Evolutionary conservation across 2,329 filamentous ascomycete species (phyloP).

Genomic region (Parasarocladium wereldwijsianum): DNA sequence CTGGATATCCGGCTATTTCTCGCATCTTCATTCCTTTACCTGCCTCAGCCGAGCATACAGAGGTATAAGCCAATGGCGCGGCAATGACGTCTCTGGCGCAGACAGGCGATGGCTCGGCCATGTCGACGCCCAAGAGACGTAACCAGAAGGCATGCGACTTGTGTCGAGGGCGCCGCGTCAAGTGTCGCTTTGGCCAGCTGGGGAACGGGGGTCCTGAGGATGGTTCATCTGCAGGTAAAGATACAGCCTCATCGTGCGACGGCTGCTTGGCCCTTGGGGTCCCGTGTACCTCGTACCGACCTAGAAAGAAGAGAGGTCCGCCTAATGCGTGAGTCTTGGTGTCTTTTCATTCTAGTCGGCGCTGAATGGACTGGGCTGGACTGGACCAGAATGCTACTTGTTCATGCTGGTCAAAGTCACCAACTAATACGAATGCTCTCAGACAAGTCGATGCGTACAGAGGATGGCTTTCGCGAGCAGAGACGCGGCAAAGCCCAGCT

Average conservation of each 20-base stretch:
- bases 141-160: slow-evolving; percentile 16
- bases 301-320: slow-evolving; percentile 13
- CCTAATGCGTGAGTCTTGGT: slow-evolving; percentile 9
- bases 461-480: neutral
- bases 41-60: too few species aligned
- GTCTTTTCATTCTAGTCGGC: too few species aligned
- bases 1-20: too few species aligned
- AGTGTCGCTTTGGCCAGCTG: slow-evolving; percentile 6
- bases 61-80: too few species aligned
- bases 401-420: too few species aligned
- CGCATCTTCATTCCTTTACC: too few species aligned
- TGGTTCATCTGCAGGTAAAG: slow-evolving; percentile 9
- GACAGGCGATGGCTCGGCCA: too few species aligned
- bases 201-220: slow-evolving; percentile 1
- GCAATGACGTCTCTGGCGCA: too few species aligned
- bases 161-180: slow-evolving; percentile 15
- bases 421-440: neutral
- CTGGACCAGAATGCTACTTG: too few species aligned
- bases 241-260: slow-evolving; percentile 8
- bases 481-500: neutral
- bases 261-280: slow-evolving; percentile 12
- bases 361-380: too few species aligned
- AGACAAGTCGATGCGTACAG: neutral
- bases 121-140: too few species aligned
- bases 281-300: slow-evolving; percentile 13